A percentile compares a stretch with the other conserved stretches of the same genome.
phyloP scores from a whole-genome alignment of 345 rosid species.

The Populus tremula region DNA sequence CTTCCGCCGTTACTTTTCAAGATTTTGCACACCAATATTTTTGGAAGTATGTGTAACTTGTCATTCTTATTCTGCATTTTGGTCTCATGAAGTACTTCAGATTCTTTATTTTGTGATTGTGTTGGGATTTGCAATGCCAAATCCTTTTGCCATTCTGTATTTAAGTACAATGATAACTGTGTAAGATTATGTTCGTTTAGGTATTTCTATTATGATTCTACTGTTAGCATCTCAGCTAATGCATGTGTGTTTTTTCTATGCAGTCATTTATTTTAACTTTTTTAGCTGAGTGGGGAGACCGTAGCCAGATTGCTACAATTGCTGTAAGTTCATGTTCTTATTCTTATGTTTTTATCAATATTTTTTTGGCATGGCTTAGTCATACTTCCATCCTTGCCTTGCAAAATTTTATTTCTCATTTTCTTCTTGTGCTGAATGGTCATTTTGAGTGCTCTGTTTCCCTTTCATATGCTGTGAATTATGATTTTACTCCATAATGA shows the following conservation, averaged over 20 bases:
- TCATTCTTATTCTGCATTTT: background rate
- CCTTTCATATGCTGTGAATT: background rate
- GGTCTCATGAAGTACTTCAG: background rate
- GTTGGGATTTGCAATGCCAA: background rate
- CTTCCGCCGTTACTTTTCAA: constrained; percentile 76
- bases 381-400: background rate
- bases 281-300: constrained; percentile 99
- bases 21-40: constrained; percentile 97
- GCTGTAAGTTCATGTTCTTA: constrained; percentile 61
- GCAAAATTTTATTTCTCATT: background rate
- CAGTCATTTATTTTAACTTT: constrained; percentile 95
- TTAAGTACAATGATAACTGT: background rate
- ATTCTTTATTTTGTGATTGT: background rate
- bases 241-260: constrained; percentile 5
- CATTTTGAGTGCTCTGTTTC: background rate
- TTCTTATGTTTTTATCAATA: background rate
- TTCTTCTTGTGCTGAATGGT: background rate
- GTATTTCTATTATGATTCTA: too few species aligned
- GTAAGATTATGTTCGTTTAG: background rate
- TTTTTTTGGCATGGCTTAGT: background rate
- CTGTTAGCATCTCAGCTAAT: background rate
- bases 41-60: constrained; percentile 59
- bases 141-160: background rate
- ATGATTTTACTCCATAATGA: background rate
- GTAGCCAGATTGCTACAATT: constrained; percentile 99